phyloP scores from a whole-genome alignment of 768 basidiomycete genomes.

The Boletellus sp. region DNA sequence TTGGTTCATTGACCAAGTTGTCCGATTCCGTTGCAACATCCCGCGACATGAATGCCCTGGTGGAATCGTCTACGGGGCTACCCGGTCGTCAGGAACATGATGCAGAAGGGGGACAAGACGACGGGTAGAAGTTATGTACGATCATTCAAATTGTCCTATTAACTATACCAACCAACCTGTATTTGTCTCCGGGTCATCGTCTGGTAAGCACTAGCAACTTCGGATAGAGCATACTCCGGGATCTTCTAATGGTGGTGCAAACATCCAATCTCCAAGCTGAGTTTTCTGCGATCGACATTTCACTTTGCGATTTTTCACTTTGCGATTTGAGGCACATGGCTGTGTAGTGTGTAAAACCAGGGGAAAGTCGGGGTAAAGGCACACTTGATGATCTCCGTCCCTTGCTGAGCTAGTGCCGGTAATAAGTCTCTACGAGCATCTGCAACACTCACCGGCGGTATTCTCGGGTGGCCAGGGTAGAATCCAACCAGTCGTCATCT shows the following conservation, averaged over 20 bases:
- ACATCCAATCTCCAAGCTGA: background rate
- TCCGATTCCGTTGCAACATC: conserved; percentile 17
- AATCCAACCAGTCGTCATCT: too few relatives aligned
- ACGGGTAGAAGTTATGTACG: background rate
- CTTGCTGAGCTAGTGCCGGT: too few relatives aligned
- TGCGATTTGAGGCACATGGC: too few relatives aligned
- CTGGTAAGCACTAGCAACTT: background rate
- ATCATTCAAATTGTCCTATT: background rate
- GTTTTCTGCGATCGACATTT: too few relatives aligned
- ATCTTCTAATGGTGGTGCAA: background rate
- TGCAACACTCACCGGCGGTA: too few relatives aligned
- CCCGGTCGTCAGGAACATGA: background rate
- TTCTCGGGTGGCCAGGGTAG: too few relatives aligned
- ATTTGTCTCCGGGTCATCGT: background rate
- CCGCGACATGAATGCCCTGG: conserved; percentile 17
- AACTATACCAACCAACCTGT: background rate
- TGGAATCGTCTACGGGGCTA: conserved; percentile 7
- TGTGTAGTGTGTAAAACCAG: too few relatives aligned
- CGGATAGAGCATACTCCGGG: conserved; percentile 1
- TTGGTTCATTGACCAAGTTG: conserved; percentile 20
- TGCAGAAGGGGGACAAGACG: background rate
- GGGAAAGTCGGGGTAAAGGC: too few relatives aligned
- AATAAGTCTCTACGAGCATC: too few relatives aligned
- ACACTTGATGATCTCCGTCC: too few relatives aligned
- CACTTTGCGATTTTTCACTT: too few relatives aligned